Percentiles rank a stretch among this genome's conserved stretches.
These are phyloP conservation scores for Volvariella volvacea DNA, from an alignment of 1,284 basidiomycete species.

Conservation along the genomic window DNA sequence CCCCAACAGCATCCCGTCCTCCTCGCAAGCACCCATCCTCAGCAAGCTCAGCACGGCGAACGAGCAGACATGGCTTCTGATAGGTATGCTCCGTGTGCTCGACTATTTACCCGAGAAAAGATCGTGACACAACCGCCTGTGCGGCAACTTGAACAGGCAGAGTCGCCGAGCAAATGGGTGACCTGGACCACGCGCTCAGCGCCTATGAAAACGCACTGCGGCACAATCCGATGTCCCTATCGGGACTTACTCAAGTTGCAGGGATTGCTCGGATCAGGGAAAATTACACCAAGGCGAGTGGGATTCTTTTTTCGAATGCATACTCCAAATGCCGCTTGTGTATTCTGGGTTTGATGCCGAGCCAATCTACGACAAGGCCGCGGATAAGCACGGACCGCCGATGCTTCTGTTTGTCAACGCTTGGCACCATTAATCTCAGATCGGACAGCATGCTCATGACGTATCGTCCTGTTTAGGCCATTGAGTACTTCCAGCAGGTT, in stretches of 20 bases:
- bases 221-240: slow-evolving; percentile 85
- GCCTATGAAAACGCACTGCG: slow-evolving; percentile 90
- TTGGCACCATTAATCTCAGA: slow-evolving; percentile 20
- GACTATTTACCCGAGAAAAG: slow-evolving; percentile 8
- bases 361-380: slow-evolving; percentile 24
- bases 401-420: slow-evolving; percentile 22
- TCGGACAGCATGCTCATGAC: slow-evolving; percentile 27
- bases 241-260: slow-evolving; percentile 87
- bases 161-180: slow-evolving; percentile 87
- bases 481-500: slow-evolving; percentile 93
- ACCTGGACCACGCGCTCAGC: slow-evolving; percentile 81
- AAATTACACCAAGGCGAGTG: slow-evolving; percentile 73
- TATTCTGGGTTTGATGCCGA: slow-evolving; percentile 16
- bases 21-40: slow-evolving; percentile 38
- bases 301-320: slow-evolving; percentile 19
- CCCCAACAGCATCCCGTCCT: slow-evolving; percentile 32
- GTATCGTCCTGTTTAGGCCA: slow-evolving; percentile 58
- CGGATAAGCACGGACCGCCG: slow-evolving; percentile 28
- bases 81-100: slow-evolving; percentile 48
- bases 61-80: slow-evolving; percentile 89
- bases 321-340: slow-evolving; percentile 20
- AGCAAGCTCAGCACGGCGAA: slow-evolving; percentile 79
- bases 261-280: slow-evolving; percentile 86
- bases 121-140: slow-evolving; percentile 10
- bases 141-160: slow-evolving; percentile 48